phyloP scores from a whole-genome alignment of 1,139 yeast genomes.

The Zygosaccharomyces pseudobailii region DNA sequence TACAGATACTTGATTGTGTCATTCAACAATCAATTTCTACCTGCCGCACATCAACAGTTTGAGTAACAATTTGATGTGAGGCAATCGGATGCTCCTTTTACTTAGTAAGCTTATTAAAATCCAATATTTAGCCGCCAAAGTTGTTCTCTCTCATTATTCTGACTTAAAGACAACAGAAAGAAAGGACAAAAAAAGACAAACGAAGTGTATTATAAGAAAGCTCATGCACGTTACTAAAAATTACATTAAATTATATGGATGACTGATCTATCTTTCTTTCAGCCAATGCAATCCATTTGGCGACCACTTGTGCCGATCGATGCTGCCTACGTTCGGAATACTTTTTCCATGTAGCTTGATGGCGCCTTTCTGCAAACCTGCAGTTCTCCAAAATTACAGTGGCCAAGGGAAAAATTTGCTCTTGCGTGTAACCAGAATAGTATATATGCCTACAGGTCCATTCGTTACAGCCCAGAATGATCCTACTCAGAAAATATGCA shows the following conservation, averaged over 20 bases:
- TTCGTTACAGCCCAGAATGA: conserved; percentile 49
- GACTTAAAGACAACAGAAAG: not conserved
- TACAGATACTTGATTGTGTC: too few relatives aligned
- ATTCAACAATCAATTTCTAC: too few relatives aligned
- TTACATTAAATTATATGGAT: conserved; percentile 5
- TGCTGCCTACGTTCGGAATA: conserved; percentile 82
- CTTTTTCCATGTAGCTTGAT: conserved; percentile 81
- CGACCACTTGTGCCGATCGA: conserved; percentile 75
- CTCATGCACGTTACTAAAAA: conserved; percentile 4
- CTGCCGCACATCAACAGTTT: too few relatives aligned
- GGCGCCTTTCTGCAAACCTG: conserved; percentile 64
- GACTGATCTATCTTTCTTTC: conserved; percentile 25
- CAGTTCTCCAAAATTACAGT: conserved; percentile 68
- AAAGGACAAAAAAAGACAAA: not conserved
- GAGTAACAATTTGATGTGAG: too few relatives aligned
- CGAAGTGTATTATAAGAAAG: conserved; percentile 1
- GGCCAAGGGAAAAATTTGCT: conserved; percentile 77
- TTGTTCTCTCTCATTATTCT: too few relatives aligned
- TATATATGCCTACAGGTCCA: conserved; percentile 87
- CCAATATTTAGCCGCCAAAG: too few relatives aligned
- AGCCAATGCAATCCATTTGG: conserved; percentile 56
- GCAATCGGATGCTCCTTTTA: too few relatives aligned
- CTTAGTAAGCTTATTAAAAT: too few relatives aligned
- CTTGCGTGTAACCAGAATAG: conserved; percentile 86
- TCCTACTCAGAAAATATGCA: conserved; percentile 78